Evolutionary conservation across 1,284 basidiomycete species (phyloP).

Genomic region (Gymnopus androsaceus): DNA sequence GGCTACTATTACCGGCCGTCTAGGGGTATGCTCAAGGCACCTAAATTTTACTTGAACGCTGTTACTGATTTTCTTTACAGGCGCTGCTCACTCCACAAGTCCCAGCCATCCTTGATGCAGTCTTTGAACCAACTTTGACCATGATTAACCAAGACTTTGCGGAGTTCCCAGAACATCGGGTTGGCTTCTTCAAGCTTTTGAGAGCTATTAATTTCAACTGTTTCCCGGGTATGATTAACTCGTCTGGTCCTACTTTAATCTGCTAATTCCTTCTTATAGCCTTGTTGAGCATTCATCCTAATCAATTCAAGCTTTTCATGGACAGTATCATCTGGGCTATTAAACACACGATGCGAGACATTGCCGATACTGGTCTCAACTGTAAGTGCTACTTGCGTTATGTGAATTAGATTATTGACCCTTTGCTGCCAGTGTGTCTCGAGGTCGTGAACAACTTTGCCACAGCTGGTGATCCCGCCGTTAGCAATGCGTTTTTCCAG

Average conservation of each 20-base stretch:
- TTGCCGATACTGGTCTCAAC: slow-evolving; percentile 92
- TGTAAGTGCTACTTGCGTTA: slow-evolving; percentile 48
- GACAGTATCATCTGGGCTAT: slow-evolving; percentile 99
- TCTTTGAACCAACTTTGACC: slow-evolving; percentile 95
- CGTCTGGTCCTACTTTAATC: slow-evolving; percentile 5
- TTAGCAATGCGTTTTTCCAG: slow-evolving; percentile 72
- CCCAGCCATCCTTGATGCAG: slow-evolving; percentile 93
- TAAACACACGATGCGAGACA: slow-evolving; percentile 99
- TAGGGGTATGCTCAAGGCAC: slow-evolving; percentile 71
- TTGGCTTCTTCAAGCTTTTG: slow-evolving; percentile 96
- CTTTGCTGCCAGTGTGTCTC: slow-evolving; percentile 71
- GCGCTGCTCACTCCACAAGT: slow-evolving; percentile 90
- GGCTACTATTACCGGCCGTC: slow-evolving; percentile 90
- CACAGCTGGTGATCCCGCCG: slow-evolving; percentile 68
- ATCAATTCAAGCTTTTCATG: slow-evolving; percentile 97
- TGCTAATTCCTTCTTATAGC: slow-evolving; percentile 48
- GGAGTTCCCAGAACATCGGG: slow-evolving; percentile 97
- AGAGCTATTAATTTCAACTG: slow-evolving; percentile 93
- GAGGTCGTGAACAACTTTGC: slow-evolving; percentile 98
- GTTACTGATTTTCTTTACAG: slow-evolving; percentile 39
- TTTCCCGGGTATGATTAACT: slow-evolving; percentile 77
- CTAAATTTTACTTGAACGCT: background rate
- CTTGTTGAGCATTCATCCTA: slow-evolving; percentile 83
- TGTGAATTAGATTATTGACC: slow-evolving; percentile 5
- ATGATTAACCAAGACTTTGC: slow-evolving; percentile 99